Base-by-base conservation (phyloP, 2,329 filamentous ascomycete genomes). In the Plectosphaerella plurivora region DNA sequence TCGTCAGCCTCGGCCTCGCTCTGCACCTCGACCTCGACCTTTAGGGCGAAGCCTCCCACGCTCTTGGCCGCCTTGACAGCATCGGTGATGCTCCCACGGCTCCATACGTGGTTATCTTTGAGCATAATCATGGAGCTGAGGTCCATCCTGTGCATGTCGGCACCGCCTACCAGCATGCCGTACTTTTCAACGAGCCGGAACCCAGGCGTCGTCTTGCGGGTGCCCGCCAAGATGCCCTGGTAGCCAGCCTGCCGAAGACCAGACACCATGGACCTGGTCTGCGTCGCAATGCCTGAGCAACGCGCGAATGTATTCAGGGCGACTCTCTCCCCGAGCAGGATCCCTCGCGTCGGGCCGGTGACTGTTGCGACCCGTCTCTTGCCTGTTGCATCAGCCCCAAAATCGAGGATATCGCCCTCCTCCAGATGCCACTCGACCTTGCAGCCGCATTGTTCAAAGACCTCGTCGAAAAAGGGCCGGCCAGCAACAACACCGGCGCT, bases 31-130 rank as follows among this genome's bases (percentile, higher is more conserved):
- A 99, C 94, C 74, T 99, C 94, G 41, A 99, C 82, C 78, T 97
- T 99, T 54, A 96, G 78, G 41, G 89, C 84, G 71, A 97, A 99
- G 0, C 94, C 94, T 9, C 86, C 93, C 0, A 87, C 90, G 11
- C 85, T 79, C 67, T 90, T 90, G 22, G 94, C 94, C 2, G 93
- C 90, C 41, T 76, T 76, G 22, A 99, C 92, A 6, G 94, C 94
- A 20, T 88, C 84, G 1, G 88, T 85, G 68, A 99, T 97, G 65
- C 88, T 89, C 24, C 87, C 87, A 51, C 88, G 87, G 57, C 90
- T 91, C 88, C 93, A 97, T 53, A 99, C 87, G 72, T 99, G 94
- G 72, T 99, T 99, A 72, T 99, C 94, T 76, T 99, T 99, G 59
- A 99, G 79, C 94, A 99, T 99, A 52, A 92, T 92, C 94, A 99